phyloP scores from a whole-genome alignment of 108 stramenopile genomes.

The Cyclotella choctawhatcheeana region DNA sequence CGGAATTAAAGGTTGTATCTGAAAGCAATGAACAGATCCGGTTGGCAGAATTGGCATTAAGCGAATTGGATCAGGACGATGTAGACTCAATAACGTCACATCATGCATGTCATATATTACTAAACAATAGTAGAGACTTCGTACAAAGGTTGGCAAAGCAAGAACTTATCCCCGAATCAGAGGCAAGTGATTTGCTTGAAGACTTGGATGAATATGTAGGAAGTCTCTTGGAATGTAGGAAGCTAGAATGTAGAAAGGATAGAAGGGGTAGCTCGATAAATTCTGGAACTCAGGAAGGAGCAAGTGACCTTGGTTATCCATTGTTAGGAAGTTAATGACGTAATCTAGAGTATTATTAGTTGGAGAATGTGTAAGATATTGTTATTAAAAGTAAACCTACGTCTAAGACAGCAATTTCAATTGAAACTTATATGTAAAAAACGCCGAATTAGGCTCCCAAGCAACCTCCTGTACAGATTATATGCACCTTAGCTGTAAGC shows the following conservation, averaged over 20 bases:
- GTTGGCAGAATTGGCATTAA: slow-evolving; percentile 42
- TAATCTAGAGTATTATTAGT: neutral
- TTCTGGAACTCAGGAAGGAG: neutral
- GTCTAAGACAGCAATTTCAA: too few species aligned
- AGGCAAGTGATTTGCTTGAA: slow-evolving; percentile 18
- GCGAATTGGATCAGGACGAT: slow-evolving; percentile 40
- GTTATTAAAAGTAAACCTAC: too few species aligned
- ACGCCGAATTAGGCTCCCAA: too few species aligned
- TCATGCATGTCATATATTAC: slow-evolving; percentile 61
- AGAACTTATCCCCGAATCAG: slow-evolving; percentile 23
- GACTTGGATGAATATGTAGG: slow-evolving; percentile 14
- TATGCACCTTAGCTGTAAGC: neutral
- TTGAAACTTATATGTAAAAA: too few species aligned
- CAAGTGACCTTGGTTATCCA: neutral
- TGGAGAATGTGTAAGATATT: neutral
- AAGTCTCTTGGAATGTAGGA: slow-evolving; percentile 2
- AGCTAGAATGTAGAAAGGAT: neutral
- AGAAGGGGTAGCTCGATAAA: too few species aligned
- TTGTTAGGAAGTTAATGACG: neutral
- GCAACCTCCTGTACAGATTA: too few species aligned
- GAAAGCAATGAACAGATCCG: slow-evolving; percentile 5
- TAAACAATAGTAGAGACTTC: slow-evolving; percentile 47
- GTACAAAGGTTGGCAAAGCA: slow-evolving; percentile 47
- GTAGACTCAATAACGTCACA: slow-evolving; percentile 53
- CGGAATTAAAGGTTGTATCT: neutral